Evolutionary conservation across 2,329 filamentous ascomycete genomes (phyloP), one percentile per base, ranked within the genome.

Genomic region (Scopulariopsis brevicaulis): DNA sequence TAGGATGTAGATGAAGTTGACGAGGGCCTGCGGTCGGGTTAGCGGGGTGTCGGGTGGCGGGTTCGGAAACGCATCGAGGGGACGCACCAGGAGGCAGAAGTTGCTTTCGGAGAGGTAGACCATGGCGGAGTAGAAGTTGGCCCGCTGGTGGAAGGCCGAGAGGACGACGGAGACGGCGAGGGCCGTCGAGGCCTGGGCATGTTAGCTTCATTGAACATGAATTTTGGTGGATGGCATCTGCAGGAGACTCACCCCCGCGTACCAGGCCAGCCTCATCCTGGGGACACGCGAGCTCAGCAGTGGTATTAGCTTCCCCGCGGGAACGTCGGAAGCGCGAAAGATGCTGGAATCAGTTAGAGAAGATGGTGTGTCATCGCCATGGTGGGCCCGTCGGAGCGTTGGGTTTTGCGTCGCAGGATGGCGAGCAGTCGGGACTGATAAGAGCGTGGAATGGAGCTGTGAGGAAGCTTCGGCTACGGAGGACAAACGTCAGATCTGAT

Each of bases 41-140:
- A 50, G 46, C 46, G 10, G 46, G 20, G 46, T 1, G 18, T 22
- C 46, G 46, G 46, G 14, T 14, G 32, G 15, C 12, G 24, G 51
- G 46, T 22, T 2, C 6, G 7, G 4, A 12, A 20, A 22, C 35
- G 35, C 24, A 40, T 46, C 20, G 7, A 48, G 54, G 53, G n/a
- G 15, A 73, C 82, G 64, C 71, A 94, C 89, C 83, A 97, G 89
- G 57, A 97, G 77, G 69, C 93, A 97, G 65, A 95, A 86, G 75
- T 94, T 97, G 73, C 91, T 96, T 73, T 97, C 93, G 48, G 92
- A 90, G 55, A 99, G 84, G 73, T 97, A 96, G 54, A 99, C 94
- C 74, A 91, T 94, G 64, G 94, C 92, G 58, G 93, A 95, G 76
- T 99, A 99, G 79, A 97, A 99, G 74, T 99, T 99, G 62, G 94